phyloP scores from a whole-genome alignment of 148 eudicot genomes.

The Spergularia marina region DNA sequence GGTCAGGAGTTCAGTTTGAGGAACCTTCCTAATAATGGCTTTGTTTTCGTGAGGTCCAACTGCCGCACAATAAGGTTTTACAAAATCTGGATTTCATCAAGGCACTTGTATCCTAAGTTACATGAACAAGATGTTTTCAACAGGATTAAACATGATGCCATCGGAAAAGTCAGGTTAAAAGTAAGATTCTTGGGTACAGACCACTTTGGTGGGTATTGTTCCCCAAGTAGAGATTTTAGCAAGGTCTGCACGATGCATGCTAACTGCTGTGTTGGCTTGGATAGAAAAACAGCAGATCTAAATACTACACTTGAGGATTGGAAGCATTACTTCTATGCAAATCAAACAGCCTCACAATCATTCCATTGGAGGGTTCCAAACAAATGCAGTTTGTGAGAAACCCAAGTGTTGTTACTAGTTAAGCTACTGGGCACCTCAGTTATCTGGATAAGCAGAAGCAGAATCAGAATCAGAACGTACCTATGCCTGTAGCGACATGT shows the following conservation, averaged over 20 bases:
- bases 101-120: constrained; percentile 24
- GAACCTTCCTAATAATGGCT: constrained; percentile 48
- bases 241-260: constrained; percentile 73
- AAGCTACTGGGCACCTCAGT: too few species aligned
- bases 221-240: constrained; percentile 48
- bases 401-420: too few species aligned
- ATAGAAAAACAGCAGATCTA: constrained; percentile 46
- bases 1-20: constrained; percentile 31
- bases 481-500: too few species aligned
- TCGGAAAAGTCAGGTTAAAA: constrained; percentile 29
- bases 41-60: constrained; percentile 47
- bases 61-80: constrained; percentile 37
- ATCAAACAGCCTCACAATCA: constrained; percentile 13
- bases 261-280: constrained; percentile 62
- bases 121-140: constrained; percentile 51
- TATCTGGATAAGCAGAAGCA: too few species aligned
- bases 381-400: constrained; percentile 27
- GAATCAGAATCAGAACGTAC: too few species aligned
- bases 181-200: constrained; percentile 47
- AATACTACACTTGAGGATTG: constrained; percentile 51
- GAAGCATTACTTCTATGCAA: constrained; percentile 35
- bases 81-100: constrained; percentile 38
- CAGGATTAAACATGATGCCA: constrained; percentile 33
- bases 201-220: constrained; percentile 52
- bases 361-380: constrained; percentile 46